Evolutionary conservation across 768 basidiomycete species (phyloP).

Genomic region (Collybiopsis confluens): DNA sequence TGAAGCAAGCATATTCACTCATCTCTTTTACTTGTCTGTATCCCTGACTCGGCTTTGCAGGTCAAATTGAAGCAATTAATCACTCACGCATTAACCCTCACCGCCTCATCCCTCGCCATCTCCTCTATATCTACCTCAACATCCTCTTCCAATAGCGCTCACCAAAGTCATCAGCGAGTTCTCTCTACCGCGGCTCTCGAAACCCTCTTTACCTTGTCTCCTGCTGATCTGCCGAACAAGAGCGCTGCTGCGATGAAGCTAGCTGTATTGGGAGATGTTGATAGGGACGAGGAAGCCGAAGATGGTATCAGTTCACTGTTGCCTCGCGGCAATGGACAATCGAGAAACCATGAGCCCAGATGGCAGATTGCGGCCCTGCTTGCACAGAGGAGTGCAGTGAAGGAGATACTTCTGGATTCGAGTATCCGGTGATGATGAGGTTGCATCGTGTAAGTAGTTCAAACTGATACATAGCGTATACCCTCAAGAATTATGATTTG

Average conservation of each 20-base stretch:
- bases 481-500: too few species aligned
- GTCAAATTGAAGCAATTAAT: conserved; percentile 83
- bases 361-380: conserved; percentile 79
- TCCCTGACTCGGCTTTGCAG: conserved; percentile 27
- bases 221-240: conserved; percentile 72
- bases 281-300: conserved; percentile 52
- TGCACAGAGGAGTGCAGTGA: conserved; percentile 65
- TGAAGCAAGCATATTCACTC: conserved; percentile 44
- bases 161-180: conserved; percentile 31
- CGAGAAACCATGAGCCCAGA: conserved; percentile 40
- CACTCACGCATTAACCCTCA: conserved; percentile 73
- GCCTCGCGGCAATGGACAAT: conserved; percentile 49
- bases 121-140: conserved; percentile 68
- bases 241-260: conserved; percentile 76
- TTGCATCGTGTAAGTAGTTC: too few species aligned
- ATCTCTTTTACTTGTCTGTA: background rate
- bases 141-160: conserved; percentile 29
- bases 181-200: conserved; percentile 72
- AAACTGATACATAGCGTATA: too few species aligned
- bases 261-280: conserved; percentile 39
- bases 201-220: conserved; percentile 72
- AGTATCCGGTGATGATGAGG: too few species aligned
- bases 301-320: conserved; percentile 48
- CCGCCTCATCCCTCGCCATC: conserved; percentile 71
- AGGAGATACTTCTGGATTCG: background rate